Evolutionary conservation across 371 early-diverging fungal genomes (phyloP).

Genomic region (Mycotypha africana): DNA sequence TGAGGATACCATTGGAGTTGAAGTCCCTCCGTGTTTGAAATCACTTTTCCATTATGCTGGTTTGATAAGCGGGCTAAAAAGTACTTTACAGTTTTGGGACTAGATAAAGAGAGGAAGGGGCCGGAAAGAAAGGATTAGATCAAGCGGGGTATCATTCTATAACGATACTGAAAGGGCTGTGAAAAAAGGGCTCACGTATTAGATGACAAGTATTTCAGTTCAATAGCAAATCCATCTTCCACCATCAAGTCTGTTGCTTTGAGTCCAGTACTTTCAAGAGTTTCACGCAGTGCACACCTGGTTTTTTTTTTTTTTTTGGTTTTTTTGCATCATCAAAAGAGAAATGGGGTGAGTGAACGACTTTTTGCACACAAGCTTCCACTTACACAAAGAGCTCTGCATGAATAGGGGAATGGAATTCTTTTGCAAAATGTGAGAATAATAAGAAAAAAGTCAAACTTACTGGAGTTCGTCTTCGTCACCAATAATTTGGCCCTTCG

Average conservation of each 20-base stretch:
- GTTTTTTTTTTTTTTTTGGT: no score
- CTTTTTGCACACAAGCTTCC: no score
- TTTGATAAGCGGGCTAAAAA: slow-evolving; percentile 67
- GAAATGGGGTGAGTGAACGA: no score
- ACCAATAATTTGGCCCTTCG: slow-evolving; percentile 77
- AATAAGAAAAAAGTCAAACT: slow-evolving; percentile 15
- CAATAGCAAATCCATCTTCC: slow-evolving; percentile 72
- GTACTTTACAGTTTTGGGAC: slow-evolving; percentile 76
- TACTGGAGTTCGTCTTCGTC: slow-evolving; percentile 82
- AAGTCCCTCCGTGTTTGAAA: slow-evolving; percentile 65
- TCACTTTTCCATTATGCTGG: slow-evolving; percentile 52
- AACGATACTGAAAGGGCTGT: no score
- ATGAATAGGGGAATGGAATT: no score
- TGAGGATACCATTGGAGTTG: slow-evolving; percentile 70
- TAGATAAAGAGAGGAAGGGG: no score
- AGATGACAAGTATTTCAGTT: slow-evolving; percentile 71
- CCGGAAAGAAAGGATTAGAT: no score
- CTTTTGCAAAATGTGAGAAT: no score
- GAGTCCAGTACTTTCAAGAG: slow-evolving; percentile 70
- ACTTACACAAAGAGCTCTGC: no score
- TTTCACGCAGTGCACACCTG: slow-evolving; percentile 81
- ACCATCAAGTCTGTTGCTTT: slow-evolving; percentile 64
- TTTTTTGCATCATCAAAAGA: no score
- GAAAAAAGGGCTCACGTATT: no score
- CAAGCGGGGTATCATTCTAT: no score